These are phyloP conservation scores for Bruguiera sexangula DNA, from an alignment of 345 rosid genomes.

Conservation along the genomic window DNA sequence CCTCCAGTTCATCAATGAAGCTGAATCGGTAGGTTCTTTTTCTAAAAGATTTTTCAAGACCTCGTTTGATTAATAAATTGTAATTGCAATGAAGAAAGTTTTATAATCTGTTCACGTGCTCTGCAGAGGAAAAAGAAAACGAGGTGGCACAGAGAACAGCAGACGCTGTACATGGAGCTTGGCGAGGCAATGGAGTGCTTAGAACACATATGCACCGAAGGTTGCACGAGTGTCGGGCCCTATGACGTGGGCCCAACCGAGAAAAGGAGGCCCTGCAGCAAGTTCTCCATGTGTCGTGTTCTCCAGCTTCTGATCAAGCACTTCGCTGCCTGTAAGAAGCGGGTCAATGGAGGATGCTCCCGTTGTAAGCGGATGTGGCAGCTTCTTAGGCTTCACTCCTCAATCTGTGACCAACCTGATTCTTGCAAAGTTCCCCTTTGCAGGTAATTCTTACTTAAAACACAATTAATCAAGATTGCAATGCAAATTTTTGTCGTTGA, in stretches of 20 bases:
- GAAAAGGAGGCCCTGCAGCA: conserved; percentile 43
- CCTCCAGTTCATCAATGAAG: conserved; percentile 74
- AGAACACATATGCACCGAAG: conserved; percentile 82
- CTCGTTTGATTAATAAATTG: background rate
- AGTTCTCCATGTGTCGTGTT: conserved; percentile 63
- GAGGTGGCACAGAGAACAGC: conserved; percentile 46
- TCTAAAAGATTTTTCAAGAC: background rate
- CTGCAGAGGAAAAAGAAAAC: conserved; percentile 67
- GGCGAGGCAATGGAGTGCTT: conserved; percentile 83
- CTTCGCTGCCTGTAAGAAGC: conserved; percentile 55
- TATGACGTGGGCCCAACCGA: conserved; percentile 27
- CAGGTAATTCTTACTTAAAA: conserved; percentile 44
- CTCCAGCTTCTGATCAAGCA: conserved; percentile 68
- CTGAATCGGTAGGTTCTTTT: conserved; percentile 46
- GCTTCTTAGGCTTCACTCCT: conserved; percentile 78
- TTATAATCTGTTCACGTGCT: background rate
- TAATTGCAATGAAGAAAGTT: background rate
- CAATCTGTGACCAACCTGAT: conserved; percentile 54
- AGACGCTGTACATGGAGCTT: conserved; percentile 53
- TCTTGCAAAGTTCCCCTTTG: conserved; percentile 83
- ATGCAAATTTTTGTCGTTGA: background rate
- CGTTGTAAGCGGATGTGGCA: conserved; percentile 86
- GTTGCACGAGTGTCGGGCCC: conserved; percentile 77
- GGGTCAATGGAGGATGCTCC: conserved; percentile 58
- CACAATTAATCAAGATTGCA: no score